These are phyloP conservation scores for Pyrus betulifolia DNA, from an alignment of 306 rosid genomes.

Conservation along the genomic window DNA sequence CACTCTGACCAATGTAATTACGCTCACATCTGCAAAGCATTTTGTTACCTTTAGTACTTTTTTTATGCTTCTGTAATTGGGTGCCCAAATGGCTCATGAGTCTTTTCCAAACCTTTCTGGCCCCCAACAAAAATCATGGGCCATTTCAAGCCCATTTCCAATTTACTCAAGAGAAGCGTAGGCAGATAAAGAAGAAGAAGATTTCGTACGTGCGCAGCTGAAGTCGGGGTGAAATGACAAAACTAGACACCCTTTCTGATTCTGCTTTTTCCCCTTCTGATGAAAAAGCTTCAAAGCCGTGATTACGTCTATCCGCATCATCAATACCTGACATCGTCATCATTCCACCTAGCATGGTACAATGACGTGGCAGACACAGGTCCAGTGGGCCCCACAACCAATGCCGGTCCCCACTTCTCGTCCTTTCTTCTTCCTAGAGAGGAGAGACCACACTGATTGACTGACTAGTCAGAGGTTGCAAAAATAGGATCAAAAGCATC, in stretches of 20 bases:
- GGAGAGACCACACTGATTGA: slow-evolving; percentile 6
- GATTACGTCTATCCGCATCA: slow-evolving; percentile 17
- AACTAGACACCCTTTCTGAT: not conserved
- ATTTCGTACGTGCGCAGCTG: not conserved
- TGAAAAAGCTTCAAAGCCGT: not conserved
- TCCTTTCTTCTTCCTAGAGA: not conserved
- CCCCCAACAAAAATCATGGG: not conserved
- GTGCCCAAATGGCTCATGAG: not conserved
- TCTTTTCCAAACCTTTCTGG: not conserved
- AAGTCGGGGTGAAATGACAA: not conserved
- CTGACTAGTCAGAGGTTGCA: not conserved
- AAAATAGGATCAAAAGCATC: not conserved
- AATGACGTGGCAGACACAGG: slow-evolving; percentile 14
- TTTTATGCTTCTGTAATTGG: not conserved
- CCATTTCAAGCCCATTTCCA: not conserved
- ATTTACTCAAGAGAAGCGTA: not conserved
- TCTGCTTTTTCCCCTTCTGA: too few relatives aligned
- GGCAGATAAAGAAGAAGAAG: too few relatives aligned
- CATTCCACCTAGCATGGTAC: slow-evolving; percentile 9
- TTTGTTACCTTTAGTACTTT: too few relatives aligned
- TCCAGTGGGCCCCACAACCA: not conserved
- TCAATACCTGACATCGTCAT: slow-evolving; percentile 23
- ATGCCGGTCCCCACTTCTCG: not conserved
- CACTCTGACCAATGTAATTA: not conserved
- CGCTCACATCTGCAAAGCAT: not conserved